phyloP scores from a whole-genome alignment of 2,329 filamentous ascomycete species.

The Aspergillus pseudotamarii region DNA sequence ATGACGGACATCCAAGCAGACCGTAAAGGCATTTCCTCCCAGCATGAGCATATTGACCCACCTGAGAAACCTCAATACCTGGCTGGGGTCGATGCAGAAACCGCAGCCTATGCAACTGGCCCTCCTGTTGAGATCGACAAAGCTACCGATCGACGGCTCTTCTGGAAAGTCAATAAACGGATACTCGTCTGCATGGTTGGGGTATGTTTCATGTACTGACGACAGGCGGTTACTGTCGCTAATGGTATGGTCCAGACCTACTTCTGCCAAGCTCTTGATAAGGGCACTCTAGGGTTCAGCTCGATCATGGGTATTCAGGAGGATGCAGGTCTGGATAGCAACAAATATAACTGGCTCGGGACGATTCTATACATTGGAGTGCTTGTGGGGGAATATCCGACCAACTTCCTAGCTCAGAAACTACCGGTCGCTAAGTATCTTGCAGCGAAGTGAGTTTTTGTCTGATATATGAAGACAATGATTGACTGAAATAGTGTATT shows the following conservation, averaged over 20 bases:
- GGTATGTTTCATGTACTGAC: not conserved
- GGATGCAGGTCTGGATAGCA: slow-evolving; percentile 33
- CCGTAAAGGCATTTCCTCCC: not conserved
- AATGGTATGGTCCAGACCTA: slow-evolving; percentile 15
- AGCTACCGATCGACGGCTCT: slow-evolving; percentile 21
- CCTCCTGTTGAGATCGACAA: slow-evolving; percentile 14
- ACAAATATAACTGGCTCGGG: slow-evolving; percentile 51
- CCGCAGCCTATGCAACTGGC: not conserved
- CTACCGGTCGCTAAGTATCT: slow-evolving; percentile 54
- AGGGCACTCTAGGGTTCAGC: slow-evolving; percentile 24
- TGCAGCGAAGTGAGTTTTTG: slow-evolving; percentile 35
- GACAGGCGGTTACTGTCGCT: not conserved
- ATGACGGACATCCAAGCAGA: not conserved
- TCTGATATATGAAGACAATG: not conserved
- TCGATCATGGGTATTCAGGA: slow-evolving; percentile 30
- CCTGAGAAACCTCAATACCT: slow-evolving; percentile 4
- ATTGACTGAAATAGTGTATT: slow-evolving; percentile 34
- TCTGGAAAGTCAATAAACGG: slow-evolving; percentile 22
- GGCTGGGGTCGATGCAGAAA: not conserved
- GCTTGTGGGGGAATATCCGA: slow-evolving; percentile 55
- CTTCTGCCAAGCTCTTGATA: slow-evolving; percentile 26
- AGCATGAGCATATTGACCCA: not conserved
- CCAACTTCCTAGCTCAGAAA: slow-evolving; percentile 52
- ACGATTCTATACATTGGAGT: slow-evolving; percentile 55
- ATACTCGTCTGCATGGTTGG: slow-evolving; percentile 12